A percentile compares a stretch with the other conserved stretches of the same genome.
Conservation (phyloP, 108 stramenopile genomes). For the Bacterosira constricta region DNA sequence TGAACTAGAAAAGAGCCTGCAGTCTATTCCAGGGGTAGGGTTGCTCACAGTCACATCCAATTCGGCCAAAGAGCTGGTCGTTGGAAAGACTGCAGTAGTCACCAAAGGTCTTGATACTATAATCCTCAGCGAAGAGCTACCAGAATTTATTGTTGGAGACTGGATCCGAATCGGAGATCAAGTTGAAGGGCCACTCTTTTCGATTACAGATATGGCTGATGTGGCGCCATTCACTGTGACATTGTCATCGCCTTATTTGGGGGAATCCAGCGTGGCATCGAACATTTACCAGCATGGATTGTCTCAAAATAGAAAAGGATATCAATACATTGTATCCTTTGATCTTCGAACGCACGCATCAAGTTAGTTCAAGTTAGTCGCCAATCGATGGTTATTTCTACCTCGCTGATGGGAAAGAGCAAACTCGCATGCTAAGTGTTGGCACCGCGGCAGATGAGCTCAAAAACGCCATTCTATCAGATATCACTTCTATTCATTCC, state of each 20-base stretch:
- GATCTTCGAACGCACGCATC: constrained; percentile 57
- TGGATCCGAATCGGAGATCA: constrained; percentile 69
- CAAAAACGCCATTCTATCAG: constrained; percentile 37
- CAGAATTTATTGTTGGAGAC: constrained; percentile 58
- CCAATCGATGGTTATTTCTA: constrained; percentile 57
- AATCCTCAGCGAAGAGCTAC: constrained; percentile 21
- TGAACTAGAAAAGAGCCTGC: constrained; percentile 60
- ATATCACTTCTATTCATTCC: constrained; percentile 44
- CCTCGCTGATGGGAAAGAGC: constrained; percentile 43
- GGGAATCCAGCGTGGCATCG: constrained; percentile 27
- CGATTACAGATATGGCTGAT: constrained; percentile 42
- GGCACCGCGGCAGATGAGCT: constrained; percentile 44
- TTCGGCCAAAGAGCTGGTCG: constrained; percentile 46
- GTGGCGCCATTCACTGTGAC: constrained; percentile 49
- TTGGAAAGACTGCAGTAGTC: constrained; percentile 49
- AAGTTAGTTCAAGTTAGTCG: not conserved
- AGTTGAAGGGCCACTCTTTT: constrained; percentile 49
- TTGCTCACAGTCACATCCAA: constrained; percentile 61
- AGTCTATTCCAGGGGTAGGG: constrained; percentile 61
- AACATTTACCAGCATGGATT: constrained; percentile 43
- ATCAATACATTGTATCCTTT: constrained; percentile 79
- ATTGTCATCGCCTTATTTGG: constrained; percentile 54
- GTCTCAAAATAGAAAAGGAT: constrained; percentile 37
- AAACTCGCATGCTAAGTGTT: constrained; percentile 52
- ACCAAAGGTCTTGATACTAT: constrained; percentile 51